These are phyloP conservation scores for Conticribra guillardii DNA, from an alignment of 108 stramenopile genomes.

Conservation along the genomic window DNA sequence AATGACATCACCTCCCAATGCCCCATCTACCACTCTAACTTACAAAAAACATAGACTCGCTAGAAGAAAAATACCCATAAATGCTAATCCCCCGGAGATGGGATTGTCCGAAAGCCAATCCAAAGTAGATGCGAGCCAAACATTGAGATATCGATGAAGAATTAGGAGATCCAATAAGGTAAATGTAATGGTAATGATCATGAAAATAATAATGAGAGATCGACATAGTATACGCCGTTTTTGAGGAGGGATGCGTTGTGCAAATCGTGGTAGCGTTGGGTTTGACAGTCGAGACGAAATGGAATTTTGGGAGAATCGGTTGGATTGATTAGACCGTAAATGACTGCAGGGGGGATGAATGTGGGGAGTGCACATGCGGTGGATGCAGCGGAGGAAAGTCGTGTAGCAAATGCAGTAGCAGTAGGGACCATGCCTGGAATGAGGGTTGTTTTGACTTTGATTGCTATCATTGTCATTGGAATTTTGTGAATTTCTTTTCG, in stretches of 20 bases:
- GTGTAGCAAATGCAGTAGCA: conserved; percentile 9
- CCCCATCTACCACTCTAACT: too few species aligned
- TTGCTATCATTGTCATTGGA: conserved; percentile 8
- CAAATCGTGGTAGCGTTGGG: neutral
- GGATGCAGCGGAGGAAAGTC: conserved; percentile 1
- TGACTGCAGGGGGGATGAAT: conserved; percentile 15
- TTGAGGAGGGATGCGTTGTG: conserved; percentile 13
- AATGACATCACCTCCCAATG: too few species aligned
- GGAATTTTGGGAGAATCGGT: neutral
- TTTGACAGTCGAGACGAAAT: neutral
- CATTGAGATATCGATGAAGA: conserved; percentile 34
- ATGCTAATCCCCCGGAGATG: conserved; percentile 25
- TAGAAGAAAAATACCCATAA: conserved; percentile 34
- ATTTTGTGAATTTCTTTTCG: too few species aligned
- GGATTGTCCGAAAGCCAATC: conserved; percentile 29
- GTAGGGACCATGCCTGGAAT: conserved; percentile 1
- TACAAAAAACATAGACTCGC: conserved; percentile 44
- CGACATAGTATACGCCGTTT: conserved; percentile 32
- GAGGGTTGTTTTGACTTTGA: neutral
- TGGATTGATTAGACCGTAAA: neutral
- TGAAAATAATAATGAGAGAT: conserved; percentile 41
- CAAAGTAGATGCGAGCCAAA: conserved; percentile 26
- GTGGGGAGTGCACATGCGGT: conserved; percentile 28
- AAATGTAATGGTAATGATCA: conserved; percentile 53
- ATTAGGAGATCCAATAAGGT: conserved; percentile 41